Percentiles rank a stretch among this genome's conserved stretches.
Conservation (phyloP, 2,329 filamentous ascomycete genomes). For the Diplocarpon rosae region DNA sequence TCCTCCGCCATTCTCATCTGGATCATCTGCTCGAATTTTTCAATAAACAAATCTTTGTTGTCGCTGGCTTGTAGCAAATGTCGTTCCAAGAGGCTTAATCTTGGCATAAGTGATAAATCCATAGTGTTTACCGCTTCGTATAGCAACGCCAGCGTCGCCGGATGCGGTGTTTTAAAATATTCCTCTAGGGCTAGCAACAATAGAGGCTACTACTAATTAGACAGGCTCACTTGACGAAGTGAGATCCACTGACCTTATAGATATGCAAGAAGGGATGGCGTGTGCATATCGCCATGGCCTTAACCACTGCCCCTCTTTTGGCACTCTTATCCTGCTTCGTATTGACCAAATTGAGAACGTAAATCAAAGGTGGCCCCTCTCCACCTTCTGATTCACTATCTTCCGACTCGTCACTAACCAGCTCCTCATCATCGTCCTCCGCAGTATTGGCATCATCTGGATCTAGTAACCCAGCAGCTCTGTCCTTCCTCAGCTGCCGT, state of each 20-base stretch:
- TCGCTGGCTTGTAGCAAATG: constrained; percentile 82
- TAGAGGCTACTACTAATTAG: constrained; percentile 50
- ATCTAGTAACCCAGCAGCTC: constrained; percentile 36
- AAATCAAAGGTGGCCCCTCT: constrained; percentile 86
- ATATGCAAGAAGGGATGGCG: constrained; percentile 96
- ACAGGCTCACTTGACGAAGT: not conserved
- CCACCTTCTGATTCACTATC: constrained; percentile 56
- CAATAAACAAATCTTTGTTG: constrained; percentile 90
- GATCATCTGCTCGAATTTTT: constrained; percentile 95
- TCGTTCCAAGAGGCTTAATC: constrained; percentile 70
- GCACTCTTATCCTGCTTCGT: constrained; percentile 92
- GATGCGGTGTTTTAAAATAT: constrained; percentile 85
- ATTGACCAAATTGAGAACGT: constrained; percentile 94
- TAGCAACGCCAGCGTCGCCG: constrained; percentile 76
- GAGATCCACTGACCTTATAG: constrained; percentile 61
- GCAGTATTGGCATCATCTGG: constrained; percentile 32
- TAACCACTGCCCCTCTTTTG: constrained; percentile 88
- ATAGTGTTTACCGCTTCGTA: constrained; percentile 93
- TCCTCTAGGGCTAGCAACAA: constrained; percentile 86
- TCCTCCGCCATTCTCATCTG: constrained; percentile 67
- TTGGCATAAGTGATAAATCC: constrained; percentile 91
- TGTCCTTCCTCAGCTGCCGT: constrained; percentile 42
- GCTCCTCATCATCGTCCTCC: constrained; percentile 36
- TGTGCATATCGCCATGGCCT: constrained; percentile 98
- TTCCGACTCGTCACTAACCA: constrained; percentile 41